A percentile compares a stretch with the other conserved stretches of the same genome.
Evolutionary conservation across 2,329 filamentous ascomycete species (phyloP).

Genomic region (Fusarium papillatum): DNA sequence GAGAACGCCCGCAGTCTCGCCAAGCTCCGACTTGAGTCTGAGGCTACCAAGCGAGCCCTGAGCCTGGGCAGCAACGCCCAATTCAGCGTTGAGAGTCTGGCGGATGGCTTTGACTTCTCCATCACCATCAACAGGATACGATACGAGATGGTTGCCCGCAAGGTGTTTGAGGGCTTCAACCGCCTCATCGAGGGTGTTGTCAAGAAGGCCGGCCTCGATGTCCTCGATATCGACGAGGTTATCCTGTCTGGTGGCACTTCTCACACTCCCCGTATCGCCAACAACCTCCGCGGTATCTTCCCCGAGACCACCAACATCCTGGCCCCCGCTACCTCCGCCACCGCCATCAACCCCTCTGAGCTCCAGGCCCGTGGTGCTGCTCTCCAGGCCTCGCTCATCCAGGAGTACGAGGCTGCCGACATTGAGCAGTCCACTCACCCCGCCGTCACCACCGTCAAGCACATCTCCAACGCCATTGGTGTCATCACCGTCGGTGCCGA

Average conservation of each 20-base stretch:
- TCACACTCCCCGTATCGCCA: constrained; percentile 93
- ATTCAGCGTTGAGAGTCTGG: constrained; percentile 93
- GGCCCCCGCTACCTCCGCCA: constrained; percentile 83
- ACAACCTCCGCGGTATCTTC: constrained; percentile 85
- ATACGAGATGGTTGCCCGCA: constrained; percentile 89
- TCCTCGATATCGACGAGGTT: constrained; percentile 94
- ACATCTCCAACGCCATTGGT: constrained; percentile 90
- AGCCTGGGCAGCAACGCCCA: constrained; percentile 89
- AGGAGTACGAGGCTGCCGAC: constrained; percentile 93
- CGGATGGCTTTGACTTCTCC: constrained; percentile 91
- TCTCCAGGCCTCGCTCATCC: constrained; percentile 93
- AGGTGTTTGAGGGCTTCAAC: constrained; percentile 91
- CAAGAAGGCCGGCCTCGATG: constrained; percentile 92
- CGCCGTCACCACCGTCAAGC: constrained; percentile 93
- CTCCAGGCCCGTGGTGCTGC: constrained; percentile 90
- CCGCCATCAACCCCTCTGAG: constrained; percentile 94
- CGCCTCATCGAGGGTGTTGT: constrained; percentile 86
- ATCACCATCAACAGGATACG: constrained; percentile 93
- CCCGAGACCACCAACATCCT: constrained; percentile 82
- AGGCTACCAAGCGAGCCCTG: constrained; percentile 92
- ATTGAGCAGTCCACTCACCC: constrained; percentile 97
- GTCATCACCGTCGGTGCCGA: constrained; percentile 76
- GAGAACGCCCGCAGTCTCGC: constrained; percentile 85
- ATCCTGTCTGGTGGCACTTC: constrained; percentile 93
- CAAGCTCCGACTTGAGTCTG: constrained; percentile 93